A percentile compares a stretch with the other conserved stretches of the same genome.
phyloP scores from a whole-genome alignment of 768 basidiomycete species.

The Mycena galericulata region DNA sequence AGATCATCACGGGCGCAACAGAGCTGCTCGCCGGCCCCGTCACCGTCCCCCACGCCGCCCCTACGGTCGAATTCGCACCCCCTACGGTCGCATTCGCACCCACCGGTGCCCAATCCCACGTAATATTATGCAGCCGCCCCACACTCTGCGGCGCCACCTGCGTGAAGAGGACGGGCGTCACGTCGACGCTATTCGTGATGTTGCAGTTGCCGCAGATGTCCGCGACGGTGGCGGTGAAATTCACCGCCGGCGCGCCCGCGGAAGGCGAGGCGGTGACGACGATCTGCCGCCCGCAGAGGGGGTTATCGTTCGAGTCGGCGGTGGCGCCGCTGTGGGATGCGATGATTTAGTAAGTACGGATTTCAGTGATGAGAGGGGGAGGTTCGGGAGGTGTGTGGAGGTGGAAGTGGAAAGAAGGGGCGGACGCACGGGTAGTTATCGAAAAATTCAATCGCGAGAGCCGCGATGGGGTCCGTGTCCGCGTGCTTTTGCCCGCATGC shows the following conservation, averaged over 20 bases:
- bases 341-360: no score
- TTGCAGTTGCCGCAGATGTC: constrained; percentile 6
- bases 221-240: neutral
- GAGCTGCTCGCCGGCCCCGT: no score
- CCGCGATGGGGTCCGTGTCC: constrained; percentile 2
- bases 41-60: no score
- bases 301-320: neutral
- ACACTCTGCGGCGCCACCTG: neutral
- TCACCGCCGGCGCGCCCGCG: neutral
- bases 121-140: neutral
- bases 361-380: no score
- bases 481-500: neutral
- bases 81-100: no score
- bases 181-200: neutral
- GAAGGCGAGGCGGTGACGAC: neutral
- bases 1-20: no score
- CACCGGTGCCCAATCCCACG: neutral
- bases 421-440: neutral
- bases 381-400: no score
- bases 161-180: neutral
- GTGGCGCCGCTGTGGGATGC: constrained; percentile 2
- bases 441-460: neutral
- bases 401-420: no score
- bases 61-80: no score
- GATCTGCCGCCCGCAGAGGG: neutral